Conservation (phyloP, 75 land plant genomes). For the Azolla pinnata region DNA sequence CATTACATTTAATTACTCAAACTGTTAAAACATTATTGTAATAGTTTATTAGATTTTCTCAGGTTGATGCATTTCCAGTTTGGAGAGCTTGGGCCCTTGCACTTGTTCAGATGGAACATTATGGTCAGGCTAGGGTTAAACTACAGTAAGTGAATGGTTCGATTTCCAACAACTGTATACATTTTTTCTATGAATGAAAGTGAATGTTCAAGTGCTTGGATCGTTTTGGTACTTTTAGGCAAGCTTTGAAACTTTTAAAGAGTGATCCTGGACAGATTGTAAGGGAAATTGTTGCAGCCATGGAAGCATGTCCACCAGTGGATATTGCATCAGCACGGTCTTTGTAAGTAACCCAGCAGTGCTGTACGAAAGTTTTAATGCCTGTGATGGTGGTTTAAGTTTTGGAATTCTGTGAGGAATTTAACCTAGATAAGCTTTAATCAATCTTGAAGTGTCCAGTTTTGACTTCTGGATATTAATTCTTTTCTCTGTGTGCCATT, state of each 20-base stretch:
- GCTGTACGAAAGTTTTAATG: too few relatives aligned
- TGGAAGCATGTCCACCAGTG: conserved; percentile 89
- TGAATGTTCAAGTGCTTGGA: too few relatives aligned
- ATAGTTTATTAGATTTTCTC: too few relatives aligned
- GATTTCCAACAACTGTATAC: not conserved
- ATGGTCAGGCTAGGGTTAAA: conserved; percentile 93
- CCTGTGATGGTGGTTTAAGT: too few relatives aligned
- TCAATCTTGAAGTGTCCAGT: too few relatives aligned
- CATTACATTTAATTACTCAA: too few relatives aligned
- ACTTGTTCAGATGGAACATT: conserved; percentile 86
- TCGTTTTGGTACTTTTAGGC: conserved; percentile 37
- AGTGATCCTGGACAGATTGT: conserved; percentile 66
- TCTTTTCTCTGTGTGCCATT: too few relatives aligned
- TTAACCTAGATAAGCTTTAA: too few relatives aligned
- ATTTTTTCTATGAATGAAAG: not conserved
- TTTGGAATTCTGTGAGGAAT: too few relatives aligned
- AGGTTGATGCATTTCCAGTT: conserved; percentile 95
- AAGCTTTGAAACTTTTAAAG: conserved; percentile 70
- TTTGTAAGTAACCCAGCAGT: conserved; percentile 76
- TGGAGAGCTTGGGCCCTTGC: conserved; percentile 99
- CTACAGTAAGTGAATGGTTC: conserved; percentile 50
- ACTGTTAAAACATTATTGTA: too few relatives aligned
- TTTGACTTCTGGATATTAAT: too few relatives aligned
- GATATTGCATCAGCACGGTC: conserved; percentile 80
- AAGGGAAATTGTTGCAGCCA: conserved; percentile 59